phyloP scores from a whole-genome alignment of 805 yeast genomes.

The Maudiozyma barnettii region DNA sequence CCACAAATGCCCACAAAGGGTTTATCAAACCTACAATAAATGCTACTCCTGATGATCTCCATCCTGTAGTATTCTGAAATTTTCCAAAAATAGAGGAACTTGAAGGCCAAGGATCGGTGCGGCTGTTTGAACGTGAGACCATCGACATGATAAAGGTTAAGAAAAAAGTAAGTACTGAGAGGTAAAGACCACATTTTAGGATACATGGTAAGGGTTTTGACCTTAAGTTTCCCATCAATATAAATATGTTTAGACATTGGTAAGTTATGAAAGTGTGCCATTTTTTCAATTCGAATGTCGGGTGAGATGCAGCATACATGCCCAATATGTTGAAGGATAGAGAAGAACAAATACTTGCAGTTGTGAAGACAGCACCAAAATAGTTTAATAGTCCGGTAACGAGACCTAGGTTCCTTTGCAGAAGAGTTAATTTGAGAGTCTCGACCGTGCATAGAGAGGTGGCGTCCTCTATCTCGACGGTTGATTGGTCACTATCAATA shows the following conservation, averaged over 20 bases:
- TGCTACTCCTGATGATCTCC: slow-evolving; percentile 50
- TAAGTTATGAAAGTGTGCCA: slow-evolving; percentile 50
- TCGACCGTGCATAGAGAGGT: background rate
- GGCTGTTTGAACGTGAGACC: slow-evolving; percentile 41
- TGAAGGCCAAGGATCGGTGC: slow-evolving; percentile 30
- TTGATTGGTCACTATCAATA: background rate
- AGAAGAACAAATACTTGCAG: slow-evolving; percentile 49
- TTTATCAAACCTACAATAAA: slow-evolving; percentile 62
- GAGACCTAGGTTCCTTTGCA: slow-evolving; percentile 38
- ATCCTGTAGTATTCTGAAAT: slow-evolving; percentile 50
- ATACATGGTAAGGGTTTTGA: slow-evolving; percentile 43
- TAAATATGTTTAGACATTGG: slow-evolving; percentile 35
- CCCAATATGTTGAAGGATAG: slow-evolving; percentile 46
- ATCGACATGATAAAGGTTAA: slow-evolving; percentile 46
- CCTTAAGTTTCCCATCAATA: slow-evolving; percentile 41
- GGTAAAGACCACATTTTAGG: slow-evolving; percentile 41
- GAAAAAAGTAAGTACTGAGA: slow-evolving; percentile 43
- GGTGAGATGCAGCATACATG: slow-evolving; percentile 33
- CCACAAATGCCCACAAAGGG: slow-evolving; percentile 61
- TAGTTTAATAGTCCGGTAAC: slow-evolving; percentile 40
- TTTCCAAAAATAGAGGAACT: slow-evolving; percentile 45
- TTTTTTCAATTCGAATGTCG: slow-evolving; percentile 32
- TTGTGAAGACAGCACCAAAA: slow-evolving; percentile 40
- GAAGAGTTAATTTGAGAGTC: background rate
- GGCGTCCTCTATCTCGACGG: background rate